A percentile compares a stretch with the other conserved stretches of the same genome.
Conservation (phyloP, 2,329 filamentous ascomycete genomes). For the Calonectria pauciramosa region DNA sequence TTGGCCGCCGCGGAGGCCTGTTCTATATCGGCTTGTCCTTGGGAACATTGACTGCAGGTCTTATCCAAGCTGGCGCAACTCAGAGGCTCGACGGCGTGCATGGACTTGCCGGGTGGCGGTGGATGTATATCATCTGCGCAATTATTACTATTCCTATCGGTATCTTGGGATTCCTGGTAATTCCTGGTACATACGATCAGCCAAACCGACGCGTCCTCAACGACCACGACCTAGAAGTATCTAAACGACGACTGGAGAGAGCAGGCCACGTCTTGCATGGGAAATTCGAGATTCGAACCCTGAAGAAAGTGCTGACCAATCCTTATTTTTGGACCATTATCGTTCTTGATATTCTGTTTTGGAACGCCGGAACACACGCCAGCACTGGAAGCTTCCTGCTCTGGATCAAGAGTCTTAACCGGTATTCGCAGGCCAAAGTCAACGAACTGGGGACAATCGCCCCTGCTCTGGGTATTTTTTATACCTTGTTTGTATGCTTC, state of each 20-base stretch:
- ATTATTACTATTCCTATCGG: constrained; percentile 67
- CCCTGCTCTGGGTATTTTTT: constrained; percentile 70
- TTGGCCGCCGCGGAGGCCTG: constrained; percentile 62
- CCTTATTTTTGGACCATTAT: constrained; percentile 67
- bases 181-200: constrained; percentile 61
- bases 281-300: constrained; percentile 48
- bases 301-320: constrained; percentile 53
- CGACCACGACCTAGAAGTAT: constrained; percentile 61
- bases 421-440: constrained; percentile 61
- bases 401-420: constrained; percentile 69
- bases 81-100: constrained; percentile 56
- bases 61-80: constrained; percentile 60
- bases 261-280: constrained; percentile 57
- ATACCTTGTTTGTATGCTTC: constrained; percentile 67
- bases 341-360: constrained; percentile 68
- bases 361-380: constrained; percentile 64
- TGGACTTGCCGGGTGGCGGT: constrained; percentile 63
- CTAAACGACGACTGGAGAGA: constrained; percentile 59
- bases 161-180: constrained; percentile 63
- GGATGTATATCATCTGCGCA: constrained; percentile 68
- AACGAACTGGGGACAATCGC: constrained; percentile 67
- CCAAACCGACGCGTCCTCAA: constrained; percentile 63
- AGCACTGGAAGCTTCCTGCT: constrained; percentile 66
- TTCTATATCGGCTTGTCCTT: constrained; percentile 64
- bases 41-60: constrained; percentile 64